These are phyloP conservation scores for Trametes hirsuta DNA, from an alignment of 1,284 basidiomycete species.

Conservation along the genomic window DNA sequence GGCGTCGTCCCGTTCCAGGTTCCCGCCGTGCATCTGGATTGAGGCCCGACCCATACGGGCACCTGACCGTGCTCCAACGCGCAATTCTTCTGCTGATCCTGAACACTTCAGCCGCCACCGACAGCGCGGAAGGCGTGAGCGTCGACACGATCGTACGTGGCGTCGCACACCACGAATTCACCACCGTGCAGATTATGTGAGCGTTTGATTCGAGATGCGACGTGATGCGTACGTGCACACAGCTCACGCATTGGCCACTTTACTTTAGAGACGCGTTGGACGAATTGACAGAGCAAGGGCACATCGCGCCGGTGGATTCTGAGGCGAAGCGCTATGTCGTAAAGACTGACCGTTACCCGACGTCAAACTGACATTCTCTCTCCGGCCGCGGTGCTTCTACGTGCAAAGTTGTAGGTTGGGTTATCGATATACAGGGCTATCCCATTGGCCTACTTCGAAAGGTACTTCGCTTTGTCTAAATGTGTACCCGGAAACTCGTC, in stretches of 20 bases:
- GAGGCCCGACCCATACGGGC: conserved; percentile 50
- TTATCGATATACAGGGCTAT: no score
- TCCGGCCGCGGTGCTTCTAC: neutral
- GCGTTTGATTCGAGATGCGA: conserved; percentile 8
- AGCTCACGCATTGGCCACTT: neutral
- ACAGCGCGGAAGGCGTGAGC: conserved; percentile 42
- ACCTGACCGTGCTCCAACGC: conserved; percentile 65
- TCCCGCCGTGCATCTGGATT: conserved; percentile 13
- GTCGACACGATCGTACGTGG: conserved; percentile 61
- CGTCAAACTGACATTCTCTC: neutral
- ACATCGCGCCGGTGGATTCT: conserved; percentile 62
- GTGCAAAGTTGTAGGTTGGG: neutral
- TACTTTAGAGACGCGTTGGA: conserved; percentile 64
- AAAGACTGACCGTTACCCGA: conserved; percentile 16
- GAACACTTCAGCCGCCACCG: conserved; percentile 29
- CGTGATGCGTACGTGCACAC: neutral
- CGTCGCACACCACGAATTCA: conserved; percentile 44
- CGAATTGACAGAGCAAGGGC: conserved; percentile 67
- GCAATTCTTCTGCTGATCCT: conserved; percentile 66
- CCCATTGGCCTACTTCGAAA: no score
- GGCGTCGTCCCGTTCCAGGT: neutral
- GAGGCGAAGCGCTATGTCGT: conserved; percentile 38
- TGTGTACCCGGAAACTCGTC: no score
- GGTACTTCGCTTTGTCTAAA: no score
- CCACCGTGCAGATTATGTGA: conserved; percentile 49